Percentiles rank a stretch among this genome's conserved stretches.
Conservation (phyloP, 2,329 filamentous ascomycete genomes). For the Hortaea sp. region DNA sequence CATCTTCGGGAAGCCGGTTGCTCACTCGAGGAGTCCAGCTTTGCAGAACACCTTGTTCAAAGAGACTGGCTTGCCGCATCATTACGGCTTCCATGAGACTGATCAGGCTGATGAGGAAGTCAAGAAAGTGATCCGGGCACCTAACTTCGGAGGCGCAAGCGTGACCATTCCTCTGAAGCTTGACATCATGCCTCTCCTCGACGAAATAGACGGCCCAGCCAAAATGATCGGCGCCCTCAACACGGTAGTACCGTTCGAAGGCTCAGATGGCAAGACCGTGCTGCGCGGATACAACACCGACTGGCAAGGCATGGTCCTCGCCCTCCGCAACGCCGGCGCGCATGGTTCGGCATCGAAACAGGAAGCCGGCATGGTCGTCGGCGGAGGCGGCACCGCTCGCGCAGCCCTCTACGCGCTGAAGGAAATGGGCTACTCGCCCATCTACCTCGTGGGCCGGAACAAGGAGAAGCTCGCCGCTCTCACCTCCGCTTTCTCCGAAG, state of each 20-base stretch:
- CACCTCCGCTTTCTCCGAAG: slow-evolving; percentile 59
- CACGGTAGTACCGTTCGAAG: slow-evolving; percentile 60
- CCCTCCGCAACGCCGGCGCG: slow-evolving; percentile 61
- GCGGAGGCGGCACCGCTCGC: slow-evolving; percentile 82
- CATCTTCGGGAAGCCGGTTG: slow-evolving; percentile 78
- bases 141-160: slow-evolving; percentile 82
- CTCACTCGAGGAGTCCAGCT: slow-evolving; percentile 71
- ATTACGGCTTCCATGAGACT: slow-evolving; percentile 71
- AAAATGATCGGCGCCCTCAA: slow-evolving; percentile 85
- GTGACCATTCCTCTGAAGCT: slow-evolving; percentile 94
- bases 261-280: slow-evolving; percentile 26
- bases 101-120: slow-evolving; percentile 54
- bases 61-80: slow-evolving; percentile 68
- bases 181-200: slow-evolving; percentile 71
- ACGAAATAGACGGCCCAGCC: slow-evolving; percentile 70
- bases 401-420: slow-evolving; percentile 85
- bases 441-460: slow-evolving; percentile 79
- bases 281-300: slow-evolving; percentile 90
- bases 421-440: slow-evolving; percentile 70
- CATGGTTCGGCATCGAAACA: slow-evolving; percentile 23
- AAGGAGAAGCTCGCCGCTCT: slow-evolving; percentile 57
- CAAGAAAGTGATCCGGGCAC: slow-evolving; percentile 52
- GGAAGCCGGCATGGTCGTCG: slow-evolving; percentile 66
- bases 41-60: slow-evolving; percentile 81
- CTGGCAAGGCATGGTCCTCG: slow-evolving; percentile 82